Evolutionary conservation across 1,284 basidiomycete genomes (phyloP).

Genomic region (Amylostereum areolatum): DNA sequence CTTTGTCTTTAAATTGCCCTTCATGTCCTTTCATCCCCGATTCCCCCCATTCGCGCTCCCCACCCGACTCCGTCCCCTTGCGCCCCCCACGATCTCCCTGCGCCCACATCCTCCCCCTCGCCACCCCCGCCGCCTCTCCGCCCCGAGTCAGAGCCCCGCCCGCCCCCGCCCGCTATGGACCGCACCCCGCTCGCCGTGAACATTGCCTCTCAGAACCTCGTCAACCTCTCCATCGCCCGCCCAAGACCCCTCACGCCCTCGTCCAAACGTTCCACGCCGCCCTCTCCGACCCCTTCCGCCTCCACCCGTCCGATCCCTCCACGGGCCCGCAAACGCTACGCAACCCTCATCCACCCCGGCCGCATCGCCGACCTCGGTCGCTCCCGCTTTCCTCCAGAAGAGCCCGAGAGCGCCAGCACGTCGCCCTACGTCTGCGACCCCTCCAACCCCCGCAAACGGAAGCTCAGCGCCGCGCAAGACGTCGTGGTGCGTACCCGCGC

Average conservation of each 20-base stretch:
- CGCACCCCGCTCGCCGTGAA: neutral
- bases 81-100: too few relatives aligned
- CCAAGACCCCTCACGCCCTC: slow-evolving; percentile 7
- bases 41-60: too few relatives aligned
- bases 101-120: too few relatives aligned
- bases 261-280: neutral
- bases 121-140: too few relatives aligned
- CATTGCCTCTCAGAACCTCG: neutral
- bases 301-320: too few relatives aligned
- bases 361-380: slow-evolving; percentile 8
- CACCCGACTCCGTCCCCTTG: too few relatives aligned
- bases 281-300: neutral
- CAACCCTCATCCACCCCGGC: slow-evolving; percentile 6
- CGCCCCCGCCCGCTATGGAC: too few relatives aligned
- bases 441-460: slow-evolving; percentile 6
- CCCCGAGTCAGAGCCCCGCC: too few relatives aligned
- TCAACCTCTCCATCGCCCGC: slow-evolving; percentile 4
- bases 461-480: slow-evolving; percentile 12
- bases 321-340: slow-evolving; percentile 7
- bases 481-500: slow-evolving; percentile 8
- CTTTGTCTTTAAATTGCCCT: too few relatives aligned
- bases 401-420: neutral
- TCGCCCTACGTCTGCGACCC: neutral
- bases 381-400: slow-evolving; percentile 8
- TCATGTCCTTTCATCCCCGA: too few relatives aligned